phyloP scores from a whole-genome alignment of 129 eudicot genomes.

The Smallanthus sonchifolius region DNA sequence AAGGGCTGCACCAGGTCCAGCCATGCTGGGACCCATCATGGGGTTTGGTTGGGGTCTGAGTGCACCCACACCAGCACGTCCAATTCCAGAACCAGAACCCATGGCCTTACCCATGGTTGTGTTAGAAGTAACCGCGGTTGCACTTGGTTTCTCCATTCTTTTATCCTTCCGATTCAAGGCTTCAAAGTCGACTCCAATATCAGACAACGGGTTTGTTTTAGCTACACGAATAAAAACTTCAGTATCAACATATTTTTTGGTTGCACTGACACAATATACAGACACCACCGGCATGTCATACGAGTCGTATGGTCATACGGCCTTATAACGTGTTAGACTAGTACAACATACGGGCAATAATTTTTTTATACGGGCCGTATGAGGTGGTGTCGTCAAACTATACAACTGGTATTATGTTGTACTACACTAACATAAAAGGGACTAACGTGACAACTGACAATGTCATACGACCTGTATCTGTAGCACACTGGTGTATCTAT shows the following conservation, averaged over 20 bases:
- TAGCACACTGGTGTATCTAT: too few species aligned
- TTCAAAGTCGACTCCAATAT: conserved; percentile 93
- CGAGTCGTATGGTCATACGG: too few species aligned
- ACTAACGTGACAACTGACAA: too few species aligned
- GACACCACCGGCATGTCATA: too few species aligned
- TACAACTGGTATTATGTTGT: too few species aligned
- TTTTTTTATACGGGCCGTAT: too few species aligned
- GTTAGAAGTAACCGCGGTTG: conserved; percentile 50
- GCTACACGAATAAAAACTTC: conserved; percentile 48
- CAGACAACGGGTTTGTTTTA: conserved; percentile 76
- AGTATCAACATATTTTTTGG: neutral
- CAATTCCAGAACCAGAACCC: conserved; percentile 98
- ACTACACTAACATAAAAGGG: too few species aligned
- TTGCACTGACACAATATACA: neutral
- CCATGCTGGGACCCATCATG: conserved; percentile 67
- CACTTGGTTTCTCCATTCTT: conserved; percentile 86
- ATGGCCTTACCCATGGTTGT: conserved; percentile 95
- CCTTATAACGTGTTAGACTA: too few species aligned
- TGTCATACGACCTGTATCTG: too few species aligned
- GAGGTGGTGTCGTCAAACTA: too few species aligned
- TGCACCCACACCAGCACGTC: conserved; percentile 80
- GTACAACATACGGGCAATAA: too few species aligned
- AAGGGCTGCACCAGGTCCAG: conserved; percentile 46
- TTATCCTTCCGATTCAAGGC: conserved; percentile 90
- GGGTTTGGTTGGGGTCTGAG: conserved; percentile 63